Conservation (phyloP, 176 grass and related monocot species). For the Dendrocalamus sinicus region DNA sequence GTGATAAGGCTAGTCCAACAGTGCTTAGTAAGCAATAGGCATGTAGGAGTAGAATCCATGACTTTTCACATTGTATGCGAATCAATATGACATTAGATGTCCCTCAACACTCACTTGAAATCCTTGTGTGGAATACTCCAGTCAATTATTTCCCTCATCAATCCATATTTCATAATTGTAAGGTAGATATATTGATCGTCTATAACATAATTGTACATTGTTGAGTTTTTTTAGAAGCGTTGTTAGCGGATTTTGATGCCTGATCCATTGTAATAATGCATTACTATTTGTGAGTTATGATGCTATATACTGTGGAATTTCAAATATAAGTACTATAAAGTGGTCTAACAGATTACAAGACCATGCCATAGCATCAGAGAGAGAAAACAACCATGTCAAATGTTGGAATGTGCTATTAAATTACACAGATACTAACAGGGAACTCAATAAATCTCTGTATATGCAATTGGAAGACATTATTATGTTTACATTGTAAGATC, state of each 20-base stretch:
- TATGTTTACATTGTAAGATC: constrained; percentile 21
- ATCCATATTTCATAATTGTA: constrained; percentile 17
- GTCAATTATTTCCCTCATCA: constrained; percentile 20
- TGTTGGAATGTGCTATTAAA: constrained; percentile 2
- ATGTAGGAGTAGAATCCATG: constrained; percentile 2
- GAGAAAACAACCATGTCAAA: constrained; percentile 16
- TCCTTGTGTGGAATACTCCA: not conserved
- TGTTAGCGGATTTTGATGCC: not conserved
- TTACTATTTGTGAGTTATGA: not conserved
- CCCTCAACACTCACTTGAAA: not conserved
- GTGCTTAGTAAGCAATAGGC: constrained; percentile 2
- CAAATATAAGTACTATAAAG: constrained; percentile 5
- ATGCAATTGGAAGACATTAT: constrained; percentile 24
- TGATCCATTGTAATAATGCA: not conserved
- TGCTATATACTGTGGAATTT: not conserved
- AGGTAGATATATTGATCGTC: constrained; percentile 11
- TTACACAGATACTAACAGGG: constrained; percentile 7
- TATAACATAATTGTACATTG: constrained; percentile 3
- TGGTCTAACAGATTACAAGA: constrained; percentile 7
- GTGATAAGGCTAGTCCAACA: not conserved
- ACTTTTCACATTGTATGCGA: constrained; percentile 3
- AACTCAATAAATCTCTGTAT: not conserved
- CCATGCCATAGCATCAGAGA: not conserved
- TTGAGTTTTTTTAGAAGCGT: not conserved
- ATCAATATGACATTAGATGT: constrained; percentile 3